Base-by-base conservation (phyloP, 495 filamentous ascomycete species). In the Arthonia radiata region DNA sequence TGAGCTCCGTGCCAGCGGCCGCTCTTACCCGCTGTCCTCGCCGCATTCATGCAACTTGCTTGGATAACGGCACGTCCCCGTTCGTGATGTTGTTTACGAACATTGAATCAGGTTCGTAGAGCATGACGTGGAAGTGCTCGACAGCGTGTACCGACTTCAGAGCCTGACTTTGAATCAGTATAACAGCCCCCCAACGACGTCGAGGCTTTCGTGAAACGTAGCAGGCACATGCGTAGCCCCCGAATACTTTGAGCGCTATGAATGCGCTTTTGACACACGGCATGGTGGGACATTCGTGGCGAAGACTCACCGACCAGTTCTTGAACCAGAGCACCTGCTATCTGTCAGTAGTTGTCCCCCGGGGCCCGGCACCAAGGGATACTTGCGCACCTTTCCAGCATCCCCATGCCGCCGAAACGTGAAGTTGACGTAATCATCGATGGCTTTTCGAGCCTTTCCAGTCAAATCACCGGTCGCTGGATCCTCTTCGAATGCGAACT, bases 121-220 rank as follows among this genome's bases (percentile, higher is more conserved):
- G 51, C 76, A 91, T 81, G 40, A 91, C 73, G 46, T 91, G 80
- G 47, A 91, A 86, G 41, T 91, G 80, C 54, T 91, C 80, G n/a
- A 90, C 61, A n/a, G 72, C 64, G 34, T 77, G 64, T 8, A 91
- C 61, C 2, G 64, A 73, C 47, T 90, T 89, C 33, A 91, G 49
- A 2, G 59, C 60, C n/a, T n/a, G n/a, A n/a, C n/a, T n/a, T n/a
- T n/a, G n/a, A n/a, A n/a, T n/a, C n/a, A n/a, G n/a, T n/a, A n/a
- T n/a, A n/a, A n/a, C n/a, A n/a, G n/a, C n/a, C n/a, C n/a, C n/a
- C n/a, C n/a, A n/a, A n/a, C n/a, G n/a, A n/a, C n/a, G n/a, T n/a
- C n/a, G n/a, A n/a, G n/a, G n/a, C n/a, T n/a, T n/a, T n/a, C n/a
- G n/a, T n/a, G n/a, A n/a, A n/a, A n/a, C n/a, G n/a, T n/a, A n/a